phyloP scores from a whole-genome alignment of 2,329 filamentous ascomycete genomes.

The Aspergillus caelatus region DNA sequence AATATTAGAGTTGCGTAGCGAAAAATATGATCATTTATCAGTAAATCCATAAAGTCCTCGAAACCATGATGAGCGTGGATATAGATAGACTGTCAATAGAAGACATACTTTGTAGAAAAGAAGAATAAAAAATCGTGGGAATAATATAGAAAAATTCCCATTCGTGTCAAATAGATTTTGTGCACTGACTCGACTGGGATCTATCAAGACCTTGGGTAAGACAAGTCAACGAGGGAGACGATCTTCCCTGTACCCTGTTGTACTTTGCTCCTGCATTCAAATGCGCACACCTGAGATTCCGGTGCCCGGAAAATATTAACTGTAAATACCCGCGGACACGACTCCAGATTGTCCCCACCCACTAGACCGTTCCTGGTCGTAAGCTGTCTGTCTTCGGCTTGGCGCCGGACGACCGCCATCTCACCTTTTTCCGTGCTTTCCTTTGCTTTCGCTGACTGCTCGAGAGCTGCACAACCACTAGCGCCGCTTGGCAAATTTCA shows the following conservation, averaged over 20 bases:
- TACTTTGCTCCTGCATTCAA: conserved; percentile 9
- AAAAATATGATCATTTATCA: background rate
- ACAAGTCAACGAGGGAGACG: background rate
- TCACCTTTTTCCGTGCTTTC: conserved; percentile 28
- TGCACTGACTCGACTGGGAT: background rate
- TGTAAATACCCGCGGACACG: conserved; percentile 31
- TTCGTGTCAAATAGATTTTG: background rate
- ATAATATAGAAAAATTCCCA: background rate
- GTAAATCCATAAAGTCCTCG: background rate
- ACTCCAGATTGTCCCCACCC: conserved; percentile 29
- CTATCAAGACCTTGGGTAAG: background rate
- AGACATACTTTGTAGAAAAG: background rate
- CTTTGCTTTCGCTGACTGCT: conserved; percentile 28
- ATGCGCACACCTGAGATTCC: conserved; percentile 14
- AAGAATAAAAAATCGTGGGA: background rate
- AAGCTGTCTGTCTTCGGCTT: conserved; percentile 28
- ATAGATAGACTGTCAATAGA: background rate
- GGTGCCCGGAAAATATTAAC: conserved; percentile 31
- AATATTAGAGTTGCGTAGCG: background rate
- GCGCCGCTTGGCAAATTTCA: conserved; percentile 36
- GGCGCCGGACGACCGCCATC: conserved; percentile 30
- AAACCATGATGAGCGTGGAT: background rate
- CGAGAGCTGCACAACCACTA: conserved; percentile 40
- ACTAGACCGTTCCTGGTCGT: conserved; percentile 32
- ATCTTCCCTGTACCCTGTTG: conserved; percentile 4